phyloP scores from a whole-genome alignment of 2,329 filamentous ascomycete species.

The Fusarium clavum region DNA sequence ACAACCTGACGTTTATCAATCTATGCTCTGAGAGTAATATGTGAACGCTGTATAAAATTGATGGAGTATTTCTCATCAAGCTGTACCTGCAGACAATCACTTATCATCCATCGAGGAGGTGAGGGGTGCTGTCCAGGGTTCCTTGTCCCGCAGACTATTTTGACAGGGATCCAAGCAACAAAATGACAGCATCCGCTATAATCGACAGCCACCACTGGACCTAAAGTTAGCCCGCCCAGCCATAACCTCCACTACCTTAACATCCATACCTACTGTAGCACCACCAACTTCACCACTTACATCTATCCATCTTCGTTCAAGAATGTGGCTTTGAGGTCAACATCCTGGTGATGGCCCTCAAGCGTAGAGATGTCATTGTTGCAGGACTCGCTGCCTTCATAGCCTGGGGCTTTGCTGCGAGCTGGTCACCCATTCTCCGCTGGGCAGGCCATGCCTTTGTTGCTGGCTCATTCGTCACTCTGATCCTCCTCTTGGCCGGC shows the following conservation, averaged over 20 bases:
- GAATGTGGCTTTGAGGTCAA: conserved; percentile 49
- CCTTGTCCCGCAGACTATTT: conserved; percentile 27
- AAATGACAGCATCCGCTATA: conserved; percentile 44
- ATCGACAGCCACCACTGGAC: conserved; percentile 38
- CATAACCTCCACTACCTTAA: conserved; percentile 30
- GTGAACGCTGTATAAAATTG: background rate
- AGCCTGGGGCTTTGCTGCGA: conserved; percentile 87
- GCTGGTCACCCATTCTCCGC: conserved; percentile 84
- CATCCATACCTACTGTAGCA: background rate
- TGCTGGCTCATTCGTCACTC: conserved; percentile 70
- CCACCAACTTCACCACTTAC: conserved; percentile 32
- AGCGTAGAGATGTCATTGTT: conserved; percentile 77
- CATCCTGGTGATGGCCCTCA: conserved; percentile 71
- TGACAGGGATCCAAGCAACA: conserved; percentile 37
- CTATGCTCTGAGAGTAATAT: background rate
- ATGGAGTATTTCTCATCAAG: background rate
- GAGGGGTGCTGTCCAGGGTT: conserved; percentile 28
- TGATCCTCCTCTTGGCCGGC: conserved; percentile 66
- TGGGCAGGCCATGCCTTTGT: conserved; percentile 88
- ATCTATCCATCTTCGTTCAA: conserved; percentile 40
- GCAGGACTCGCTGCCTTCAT: conserved; percentile 78
- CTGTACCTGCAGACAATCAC: conserved; percentile 25
- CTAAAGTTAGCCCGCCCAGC: background rate
- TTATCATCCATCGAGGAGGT: background rate
- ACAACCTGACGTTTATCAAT: background rate